Base-by-base conservation (phyloP, 768 basidiomycete species). In the Agrocybe praecox region DNA sequence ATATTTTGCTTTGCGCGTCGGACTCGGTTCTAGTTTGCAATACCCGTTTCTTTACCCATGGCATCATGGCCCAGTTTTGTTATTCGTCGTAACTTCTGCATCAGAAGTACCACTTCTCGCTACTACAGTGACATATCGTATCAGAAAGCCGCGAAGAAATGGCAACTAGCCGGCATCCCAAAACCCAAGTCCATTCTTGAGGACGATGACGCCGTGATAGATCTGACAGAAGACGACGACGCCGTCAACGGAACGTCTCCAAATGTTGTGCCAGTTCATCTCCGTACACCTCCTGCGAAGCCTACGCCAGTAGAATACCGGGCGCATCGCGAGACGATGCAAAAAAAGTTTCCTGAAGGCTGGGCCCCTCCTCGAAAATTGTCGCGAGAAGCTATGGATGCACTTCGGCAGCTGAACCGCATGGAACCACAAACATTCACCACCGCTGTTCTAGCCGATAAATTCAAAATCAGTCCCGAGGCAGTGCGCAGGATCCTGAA, bases 361-460 rank as follows among this genome's bases (percentile, higher is more conserved):
- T 95, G 92, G 92, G 75, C 78, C 49, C 93, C 93, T 22, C 88
- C 88, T 55, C 86, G 85, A 64, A 92, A 91, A 67, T 68, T 95
- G 52, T 90, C 90, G 14, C 81, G 89, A 53, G 87, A 90, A 63
- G 91, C 92, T 33, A 94, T 94, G 92, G 87, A 88, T 60, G 86
- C 87, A 15, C 70, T 95, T 56, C 83, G 89, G 36, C 78, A 83
- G 46, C 76, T 94, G 54, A 81, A 92, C 67, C 71, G 72, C 40
- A 68, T 85, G 45, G 85, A 94, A 65, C 85, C 87, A 8, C 77
- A 75, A 47, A 81, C 72, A 46, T 92, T 88, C 73, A 81, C 78
- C 33, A 88, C 87, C 12, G 79, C 84, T 23, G 72, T 84, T 0
- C 82, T 95, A n/a, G 86, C 90, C 15, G 82, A 87, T 56, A 82